Evolutionary conservation across 2,329 filamentous ascomycete species (phyloP).

Genomic region (Cercospora janseana): DNA sequence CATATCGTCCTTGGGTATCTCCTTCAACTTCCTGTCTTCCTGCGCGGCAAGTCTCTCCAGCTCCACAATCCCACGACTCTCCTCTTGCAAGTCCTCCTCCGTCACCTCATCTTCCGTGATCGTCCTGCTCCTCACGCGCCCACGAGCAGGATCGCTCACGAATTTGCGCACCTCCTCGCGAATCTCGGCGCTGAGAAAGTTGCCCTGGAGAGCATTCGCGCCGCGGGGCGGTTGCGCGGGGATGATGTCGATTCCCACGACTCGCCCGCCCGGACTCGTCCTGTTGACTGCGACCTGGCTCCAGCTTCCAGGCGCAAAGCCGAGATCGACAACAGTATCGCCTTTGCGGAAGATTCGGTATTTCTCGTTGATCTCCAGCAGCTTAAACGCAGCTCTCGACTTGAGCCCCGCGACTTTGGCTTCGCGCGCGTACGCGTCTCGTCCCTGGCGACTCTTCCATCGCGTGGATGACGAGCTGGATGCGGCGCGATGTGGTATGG

Average conservation of each 20-base stretch:
- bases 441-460: constrained; percentile 79
- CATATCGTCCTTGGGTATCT: constrained; percentile 18
- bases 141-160: constrained; percentile 63
- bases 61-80: constrained; percentile 63
- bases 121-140: constrained; percentile 43
- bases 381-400: constrained; percentile 89
- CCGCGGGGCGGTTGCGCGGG: constrained; percentile 87
- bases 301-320: constrained; percentile 70
- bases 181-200: constrained; percentile 77
- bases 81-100: constrained; percentile 43
- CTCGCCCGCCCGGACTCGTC: constrained; percentile 67
- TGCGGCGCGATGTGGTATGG: constrained; percentile 2
- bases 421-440: constrained; percentile 69
- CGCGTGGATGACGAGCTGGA: constrained; percentile 62
- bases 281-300: constrained; percentile 76
- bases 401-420: constrained; percentile 79
- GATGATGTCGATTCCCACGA: constrained; percentile 91
- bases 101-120: constrained; percentile 34
- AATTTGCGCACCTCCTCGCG: constrained; percentile 74
- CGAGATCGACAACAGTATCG: constrained; percentile 86
- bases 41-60: constrained; percentile 53
- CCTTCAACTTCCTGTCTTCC: constrained; percentile 11
- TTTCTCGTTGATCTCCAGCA: constrained; percentile 83
- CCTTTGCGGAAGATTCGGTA: constrained; percentile 75
- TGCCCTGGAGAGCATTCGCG: constrained; percentile 91